A percentile compares a stretch with the other conserved stretches of the same genome.
Evolutionary conservation across 495 filamentous ascomycete genomes (phyloP).

Genomic region (Stereocaulon alpinum): DNA sequence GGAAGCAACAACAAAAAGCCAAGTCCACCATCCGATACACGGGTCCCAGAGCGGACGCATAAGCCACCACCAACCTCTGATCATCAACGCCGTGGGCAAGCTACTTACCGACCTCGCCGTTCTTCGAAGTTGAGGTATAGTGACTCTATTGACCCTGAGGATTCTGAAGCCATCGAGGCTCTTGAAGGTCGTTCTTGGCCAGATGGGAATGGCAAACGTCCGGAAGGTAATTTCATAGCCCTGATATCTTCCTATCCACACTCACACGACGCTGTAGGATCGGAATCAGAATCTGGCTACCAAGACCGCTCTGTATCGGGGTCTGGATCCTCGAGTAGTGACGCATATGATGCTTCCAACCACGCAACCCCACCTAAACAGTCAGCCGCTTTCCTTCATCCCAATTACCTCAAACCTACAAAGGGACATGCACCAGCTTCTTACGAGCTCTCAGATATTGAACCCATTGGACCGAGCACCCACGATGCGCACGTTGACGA

Average conservation of each 20-base stretch:
- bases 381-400: constrained; percentile 1
- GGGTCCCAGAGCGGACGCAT: constrained; percentile 1
- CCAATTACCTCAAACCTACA: background rate
- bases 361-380: background rate
- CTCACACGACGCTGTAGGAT: background rate
- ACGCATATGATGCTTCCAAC: background rate
- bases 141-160: constrained; percentile 7
- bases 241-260: background rate
- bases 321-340: constrained; percentile 7
- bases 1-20: constrained; percentile 16
- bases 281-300: background rate
- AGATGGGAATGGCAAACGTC: background rate
- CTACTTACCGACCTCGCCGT: constrained; percentile 28
- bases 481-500: constrained; percentile 37
- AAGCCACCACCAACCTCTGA: constrained; percentile 10
- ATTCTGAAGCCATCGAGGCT: constrained; percentile 2
- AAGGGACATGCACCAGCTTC: background rate
- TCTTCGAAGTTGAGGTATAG: constrained; percentile 29
- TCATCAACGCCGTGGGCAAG: background rate
- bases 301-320: constrained; percentile 1
- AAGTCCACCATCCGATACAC: constrained; percentile 3
- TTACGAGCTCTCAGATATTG: constrained; percentile 17
- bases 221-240: background rate
- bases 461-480: constrained; percentile 30
- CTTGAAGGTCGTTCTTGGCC: background rate